Base-by-base conservation (phyloP, 2,329 filamentous ascomycete species). In the Fusarium verrucosum region DNA sequence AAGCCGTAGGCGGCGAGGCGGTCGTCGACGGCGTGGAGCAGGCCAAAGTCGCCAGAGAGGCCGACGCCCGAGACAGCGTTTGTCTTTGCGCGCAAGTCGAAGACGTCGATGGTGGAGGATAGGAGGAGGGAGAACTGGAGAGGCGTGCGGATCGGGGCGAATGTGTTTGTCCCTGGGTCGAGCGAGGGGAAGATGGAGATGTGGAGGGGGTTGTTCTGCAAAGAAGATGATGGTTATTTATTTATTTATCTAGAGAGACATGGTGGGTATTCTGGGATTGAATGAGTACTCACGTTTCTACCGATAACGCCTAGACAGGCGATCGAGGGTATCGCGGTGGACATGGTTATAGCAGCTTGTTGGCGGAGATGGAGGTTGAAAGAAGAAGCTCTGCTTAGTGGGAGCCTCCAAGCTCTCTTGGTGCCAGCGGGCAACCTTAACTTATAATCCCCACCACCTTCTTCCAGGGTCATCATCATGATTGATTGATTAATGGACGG, bases 301-400 rank as follows among this genome's bases (percentile, higher is more conserved):
- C 95, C 94, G 72, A 99, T 96, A 49, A 98, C 84, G 77, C 93
- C 94, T 71, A 99, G 89, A 75, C 94, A 97, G 77, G 92, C 94
- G 78, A 98, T 95, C 32, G 90, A 92, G 26, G 94, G 90, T 72
- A 87, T 85, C 54, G 85, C 80, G 67, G 84, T 82, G 70, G 86
- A 83, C 85, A 88, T 88, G 70, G 60, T 68, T 61, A 70, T 42
- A 47, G 42, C 41, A 45, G 61, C 50, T 42, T 41, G 22, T 47
- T 50, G 56, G 22, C 38, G 54, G 53, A 56, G 61, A 41, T 65
- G 52, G 38, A 68, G 40, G 60, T 65, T 64, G 41, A 52, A 57
- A 49, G 61, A 45, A 35, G 55, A 56, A 53, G 63, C 53, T 64
- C 61, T 50, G 43, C 57, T 61, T 62, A 55, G 57, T 67, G 50